Conservation (phyloP, 805 yeast species). For the Nakazawaea populi region DNA sequence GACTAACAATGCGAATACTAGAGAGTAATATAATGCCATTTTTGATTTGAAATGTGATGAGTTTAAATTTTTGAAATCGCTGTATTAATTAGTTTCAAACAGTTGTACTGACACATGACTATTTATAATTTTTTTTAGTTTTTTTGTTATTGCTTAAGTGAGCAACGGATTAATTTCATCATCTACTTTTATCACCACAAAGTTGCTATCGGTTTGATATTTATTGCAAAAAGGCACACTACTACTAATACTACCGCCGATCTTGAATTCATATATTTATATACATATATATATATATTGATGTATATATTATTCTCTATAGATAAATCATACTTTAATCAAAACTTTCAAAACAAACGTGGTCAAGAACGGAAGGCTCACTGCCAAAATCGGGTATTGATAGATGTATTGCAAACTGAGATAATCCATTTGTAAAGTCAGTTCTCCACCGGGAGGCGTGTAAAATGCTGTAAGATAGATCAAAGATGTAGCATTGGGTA, state of each 20-base stretch:
- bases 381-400: conserved; percentile 63
- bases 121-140: too few relatives aligned
- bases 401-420: conserved; percentile 68
- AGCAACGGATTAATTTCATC: too few relatives aligned
- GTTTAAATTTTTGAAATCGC: too few relatives aligned
- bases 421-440: conserved; percentile 73
- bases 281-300: not conserved
- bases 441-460: conserved; percentile 54
- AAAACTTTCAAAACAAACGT: conserved; percentile 56
- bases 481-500: conserved; percentile 86
- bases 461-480: conserved; percentile 86
- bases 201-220: too few relatives aligned
- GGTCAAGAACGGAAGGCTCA: conserved; percentile 70
- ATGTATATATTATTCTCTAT: not conserved
- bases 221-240: too few relatives aligned
- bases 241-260: too few relatives aligned
- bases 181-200: too few relatives aligned
- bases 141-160: too few relatives aligned
- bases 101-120: too few relatives aligned
- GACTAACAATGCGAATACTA: conserved; percentile 71
- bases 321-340: conserved; percentile 1
- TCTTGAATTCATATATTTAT: not conserved
- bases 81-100: too few relatives aligned
- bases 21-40: conserved; percentile 37
- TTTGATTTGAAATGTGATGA: not conserved